Conservation (phyloP, 805 yeast genomes). For the Wickerhamiella parazyma region DNA sequence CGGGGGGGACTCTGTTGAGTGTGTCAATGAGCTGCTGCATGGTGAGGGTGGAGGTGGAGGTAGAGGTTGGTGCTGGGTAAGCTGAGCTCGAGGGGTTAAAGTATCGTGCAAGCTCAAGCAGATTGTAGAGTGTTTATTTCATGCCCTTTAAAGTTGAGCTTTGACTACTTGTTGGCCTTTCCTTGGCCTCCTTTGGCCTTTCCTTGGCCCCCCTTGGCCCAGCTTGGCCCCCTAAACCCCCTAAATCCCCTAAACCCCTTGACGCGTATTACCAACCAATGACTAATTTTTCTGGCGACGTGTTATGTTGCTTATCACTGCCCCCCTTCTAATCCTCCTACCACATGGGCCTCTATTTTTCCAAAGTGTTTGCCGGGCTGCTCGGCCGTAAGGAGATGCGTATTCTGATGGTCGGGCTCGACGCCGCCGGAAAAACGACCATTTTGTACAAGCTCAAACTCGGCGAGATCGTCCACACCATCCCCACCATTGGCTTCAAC, state of each 20-base stretch:
- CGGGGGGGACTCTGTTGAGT: slow-evolving; percentile 3
- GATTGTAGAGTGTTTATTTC: not conserved
- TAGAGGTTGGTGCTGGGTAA: not conserved
- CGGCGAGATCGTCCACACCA: slow-evolving; percentile 92
- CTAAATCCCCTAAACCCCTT: not conserved
- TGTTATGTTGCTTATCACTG: slow-evolving; percentile 8
- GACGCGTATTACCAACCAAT: not conserved
- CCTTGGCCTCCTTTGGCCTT: too few relatives aligned
- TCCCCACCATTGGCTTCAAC: slow-evolving; percentile 94
- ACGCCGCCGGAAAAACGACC: slow-evolving; percentile 98
- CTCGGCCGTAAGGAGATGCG: slow-evolving; percentile 98
- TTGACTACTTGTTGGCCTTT: too few relatives aligned
- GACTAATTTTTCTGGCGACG: not conserved
- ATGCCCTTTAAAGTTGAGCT: too few relatives aligned
- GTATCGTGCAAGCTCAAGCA: not conserved
- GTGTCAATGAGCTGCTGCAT: not conserved
- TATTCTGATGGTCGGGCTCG: slow-evolving; percentile 94
- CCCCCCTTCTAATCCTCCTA: slow-evolving; percentile 9
- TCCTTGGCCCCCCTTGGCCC: too few relatives aligned
- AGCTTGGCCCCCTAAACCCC: too few relatives aligned
- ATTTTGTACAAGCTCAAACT: slow-evolving; percentile 86
- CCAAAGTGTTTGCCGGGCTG: slow-evolving; percentile 86
- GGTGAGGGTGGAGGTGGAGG: not conserved
- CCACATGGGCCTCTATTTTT: slow-evolving; percentile 83
- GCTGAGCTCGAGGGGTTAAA: not conserved